These are phyloP conservation scores for Ceratocystis smalleyi DNA, from an alignment of 2,329 filamentous ascomycete genomes.

Conservation along the genomic window DNA sequence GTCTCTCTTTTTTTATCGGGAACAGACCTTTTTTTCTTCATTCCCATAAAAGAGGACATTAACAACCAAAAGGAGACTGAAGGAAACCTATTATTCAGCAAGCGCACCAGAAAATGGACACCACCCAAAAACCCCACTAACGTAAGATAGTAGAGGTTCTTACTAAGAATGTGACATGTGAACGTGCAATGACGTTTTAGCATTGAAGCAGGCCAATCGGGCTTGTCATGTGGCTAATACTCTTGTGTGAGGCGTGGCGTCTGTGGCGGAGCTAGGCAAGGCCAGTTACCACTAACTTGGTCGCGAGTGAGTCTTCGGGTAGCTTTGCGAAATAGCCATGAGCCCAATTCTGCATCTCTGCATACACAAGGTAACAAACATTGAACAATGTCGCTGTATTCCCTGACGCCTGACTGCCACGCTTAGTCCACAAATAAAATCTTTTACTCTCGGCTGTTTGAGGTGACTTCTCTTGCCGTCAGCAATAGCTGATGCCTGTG, in stretches of 20 bases:
- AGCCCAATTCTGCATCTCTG: not conserved
- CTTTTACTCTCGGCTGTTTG: not conserved
- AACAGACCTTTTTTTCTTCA: not conserved
- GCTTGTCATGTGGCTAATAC: not conserved
- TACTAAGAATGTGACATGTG: conserved; percentile 1
- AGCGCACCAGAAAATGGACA: not conserved
- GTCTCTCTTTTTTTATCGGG: not conserved
- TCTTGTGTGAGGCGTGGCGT: not conserved
- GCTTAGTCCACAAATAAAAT: not conserved
- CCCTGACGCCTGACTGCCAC: not conserved
- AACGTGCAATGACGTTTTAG: not conserved
- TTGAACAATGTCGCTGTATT: not conserved
- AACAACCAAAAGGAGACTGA: too few relatives aligned
- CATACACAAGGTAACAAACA: not conserved
- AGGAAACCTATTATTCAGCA: not conserved
- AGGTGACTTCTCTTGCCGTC: not conserved
- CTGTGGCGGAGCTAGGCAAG: not conserved
- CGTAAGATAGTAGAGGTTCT: not conserved
- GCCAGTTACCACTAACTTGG: not conserved
- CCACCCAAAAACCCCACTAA: not conserved
- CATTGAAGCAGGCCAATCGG: not conserved
- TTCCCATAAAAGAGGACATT: too few relatives aligned
- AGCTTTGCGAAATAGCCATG: not conserved
- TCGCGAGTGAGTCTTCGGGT: too few relatives aligned
- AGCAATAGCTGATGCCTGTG: not conserved